Percentiles rank a stretch among this genome's conserved stretches.
phyloP scores from a whole-genome alignment of 106 monocot species.

The Dendrobium chrysotoxum region DNA sequence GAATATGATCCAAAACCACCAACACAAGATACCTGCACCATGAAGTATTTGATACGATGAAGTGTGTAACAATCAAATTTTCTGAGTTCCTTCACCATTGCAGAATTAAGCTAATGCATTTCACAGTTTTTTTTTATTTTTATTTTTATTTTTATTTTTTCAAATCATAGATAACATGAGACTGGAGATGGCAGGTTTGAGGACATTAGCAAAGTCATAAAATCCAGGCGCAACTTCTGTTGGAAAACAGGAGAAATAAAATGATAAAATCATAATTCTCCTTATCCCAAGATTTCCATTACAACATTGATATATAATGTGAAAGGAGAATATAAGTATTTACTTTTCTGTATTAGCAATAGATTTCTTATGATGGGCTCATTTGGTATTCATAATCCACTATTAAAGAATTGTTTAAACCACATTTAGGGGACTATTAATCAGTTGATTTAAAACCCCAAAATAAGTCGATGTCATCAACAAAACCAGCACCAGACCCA shows the following conservation, averaged over 20 bases:
- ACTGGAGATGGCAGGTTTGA: not conserved
- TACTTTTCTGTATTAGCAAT: not conserved
- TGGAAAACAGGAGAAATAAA: not conserved
- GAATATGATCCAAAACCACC: conserved; percentile 98
- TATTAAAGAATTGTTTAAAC: not conserved
- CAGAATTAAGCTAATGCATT: not conserved
- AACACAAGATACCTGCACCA: conserved; percentile 86
- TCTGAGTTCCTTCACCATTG: not conserved
- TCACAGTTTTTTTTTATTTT: not conserved
- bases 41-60: not conserved
- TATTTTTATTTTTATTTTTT: too few relatives aligned
- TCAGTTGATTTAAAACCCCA: not conserved
- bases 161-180: not conserved
- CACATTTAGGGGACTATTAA: not conserved
- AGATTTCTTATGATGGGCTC: not conserved
- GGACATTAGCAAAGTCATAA: not conserved
- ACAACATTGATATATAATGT: not conserved
- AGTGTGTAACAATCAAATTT: not conserved
- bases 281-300: not conserved
- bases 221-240: not conserved
- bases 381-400: not conserved
- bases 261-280: not conserved
- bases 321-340: not conserved
- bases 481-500: not conserved
- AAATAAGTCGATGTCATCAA: not conserved